These are phyloP conservation scores for Dendrocalamus sinicus DNA, from an alignment of 176 grass and related monocot species.

Conservation along the genomic window DNA sequence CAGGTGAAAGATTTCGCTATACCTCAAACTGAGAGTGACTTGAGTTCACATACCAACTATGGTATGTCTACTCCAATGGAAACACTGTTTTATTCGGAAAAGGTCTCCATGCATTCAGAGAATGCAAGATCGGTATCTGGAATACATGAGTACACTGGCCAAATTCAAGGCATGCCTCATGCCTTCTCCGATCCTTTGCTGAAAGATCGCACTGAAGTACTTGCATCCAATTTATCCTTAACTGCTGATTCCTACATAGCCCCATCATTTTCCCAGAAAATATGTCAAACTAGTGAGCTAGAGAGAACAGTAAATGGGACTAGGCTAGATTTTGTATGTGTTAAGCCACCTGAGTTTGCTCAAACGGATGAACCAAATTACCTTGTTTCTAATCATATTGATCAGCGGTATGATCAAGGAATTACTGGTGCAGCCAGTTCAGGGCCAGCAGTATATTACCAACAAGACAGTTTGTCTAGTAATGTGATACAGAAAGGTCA, in stretches of 20 bases:
- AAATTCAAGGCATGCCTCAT: slow-evolving; percentile 62
- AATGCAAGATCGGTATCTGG: slow-evolving; percentile 35
- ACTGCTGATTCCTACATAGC: slow-evolving; percentile 41
- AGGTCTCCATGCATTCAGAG: slow-evolving; percentile 30
- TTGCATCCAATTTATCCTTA: slow-evolving; percentile 55
- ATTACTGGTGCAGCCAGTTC: slow-evolving; percentile 28
- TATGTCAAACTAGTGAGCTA: slow-evolving; percentile 44
- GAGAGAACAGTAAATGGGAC: slow-evolving; percentile 44
- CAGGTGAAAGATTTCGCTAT: slow-evolving; percentile 45
- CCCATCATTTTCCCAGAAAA: slow-evolving; percentile 55
- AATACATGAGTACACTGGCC: slow-evolving; percentile 38
- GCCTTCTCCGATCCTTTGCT: slow-evolving; percentile 71
- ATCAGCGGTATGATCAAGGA: slow-evolving; percentile 27
- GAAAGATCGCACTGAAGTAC: slow-evolving; percentile 37
- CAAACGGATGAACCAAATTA: slow-evolving; percentile 37
- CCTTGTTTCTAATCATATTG: slow-evolving; percentile 40
- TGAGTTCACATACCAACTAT: slow-evolving; percentile 44
- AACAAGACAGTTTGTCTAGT: slow-evolving; percentile 38
- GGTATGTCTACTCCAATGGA: slow-evolving; percentile 47
- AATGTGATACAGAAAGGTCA: slow-evolving; percentile 36
- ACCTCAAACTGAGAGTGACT: slow-evolving; percentile 50
- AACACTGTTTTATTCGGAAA: slow-evolving; percentile 60
- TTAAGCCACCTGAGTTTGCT: slow-evolving; percentile 43
- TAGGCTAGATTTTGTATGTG: slow-evolving; percentile 36
- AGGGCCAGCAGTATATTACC: slow-evolving; percentile 32